These are phyloP conservation scores for Curvularia spicifera DNA, from an alignment of 2,329 filamentous ascomycete genomes.

Conservation along the genomic window DNA sequence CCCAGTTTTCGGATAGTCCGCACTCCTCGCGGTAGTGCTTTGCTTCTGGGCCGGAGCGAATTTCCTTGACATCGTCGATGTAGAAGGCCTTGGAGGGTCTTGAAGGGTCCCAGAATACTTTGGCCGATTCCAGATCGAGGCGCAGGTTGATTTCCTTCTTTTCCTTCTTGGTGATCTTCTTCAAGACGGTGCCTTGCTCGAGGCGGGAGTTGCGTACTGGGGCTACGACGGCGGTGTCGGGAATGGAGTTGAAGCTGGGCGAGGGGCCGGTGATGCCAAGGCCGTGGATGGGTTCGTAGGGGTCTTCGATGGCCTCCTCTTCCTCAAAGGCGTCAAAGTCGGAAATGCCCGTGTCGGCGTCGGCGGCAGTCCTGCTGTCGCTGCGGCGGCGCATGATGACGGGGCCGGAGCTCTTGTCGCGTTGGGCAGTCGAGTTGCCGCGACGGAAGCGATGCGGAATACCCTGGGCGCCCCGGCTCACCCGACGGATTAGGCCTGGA, in stretches of 20 bases:
- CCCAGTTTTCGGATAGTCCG: conserved; percentile 69
- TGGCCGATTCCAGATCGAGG: conserved; percentile 82
- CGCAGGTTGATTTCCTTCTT: conserved; percentile 75
- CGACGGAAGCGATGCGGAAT: conserved; percentile 73
- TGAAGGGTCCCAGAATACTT: conserved; percentile 84
- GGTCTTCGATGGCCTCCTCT: conserved; percentile 57
- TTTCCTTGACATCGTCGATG: conserved; percentile 93
- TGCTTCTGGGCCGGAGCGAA: conserved; percentile 81
- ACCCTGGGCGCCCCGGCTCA: conserved; percentile 80
- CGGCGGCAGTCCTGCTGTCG: conserved; percentile 78
- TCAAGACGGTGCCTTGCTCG: conserved; percentile 77
- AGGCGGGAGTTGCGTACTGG: conserved; percentile 79
- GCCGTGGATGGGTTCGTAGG: conserved; percentile 49
- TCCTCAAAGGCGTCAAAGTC: conserved; percentile 59
- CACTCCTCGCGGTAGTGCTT: conserved; percentile 89
- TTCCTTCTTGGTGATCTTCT: conserved; percentile 85
- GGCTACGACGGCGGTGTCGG: conserved; percentile 58
- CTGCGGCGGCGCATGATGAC: conserved; percentile 86
- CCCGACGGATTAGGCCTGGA: conserved; percentile 76
- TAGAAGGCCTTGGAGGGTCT: conserved; percentile 85
- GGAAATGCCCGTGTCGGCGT: conserved; percentile 55
- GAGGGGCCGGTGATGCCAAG: conserved; percentile 51
- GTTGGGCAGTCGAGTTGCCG: conserved; percentile 74
- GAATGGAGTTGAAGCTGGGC: conserved; percentile 45
- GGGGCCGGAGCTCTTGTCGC: conserved; percentile 88